Evolutionary conservation across 1,284 basidiomycete species (phyloP).

Genomic region (Tylopilus sp.): DNA sequence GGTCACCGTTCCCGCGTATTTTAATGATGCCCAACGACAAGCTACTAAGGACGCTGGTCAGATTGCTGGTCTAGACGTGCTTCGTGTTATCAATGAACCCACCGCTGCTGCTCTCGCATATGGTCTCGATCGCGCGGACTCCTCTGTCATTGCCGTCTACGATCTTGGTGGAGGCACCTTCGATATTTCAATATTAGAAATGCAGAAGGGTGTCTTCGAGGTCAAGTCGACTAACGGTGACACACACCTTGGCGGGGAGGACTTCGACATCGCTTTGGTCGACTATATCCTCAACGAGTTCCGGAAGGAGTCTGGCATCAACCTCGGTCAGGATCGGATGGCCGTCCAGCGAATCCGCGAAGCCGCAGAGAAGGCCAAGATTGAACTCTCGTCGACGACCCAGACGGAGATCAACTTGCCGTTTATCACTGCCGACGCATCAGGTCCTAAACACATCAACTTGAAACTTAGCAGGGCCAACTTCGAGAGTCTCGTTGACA

Average conservation of each 20-base stretch:
- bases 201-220: constrained; percentile 99
- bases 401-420: constrained; percentile 97
- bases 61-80: constrained; percentile 95
- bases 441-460: constrained; percentile 98
- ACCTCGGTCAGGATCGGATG: constrained; percentile 87
- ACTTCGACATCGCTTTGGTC: constrained; percentile 92
- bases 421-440: constrained; percentile 94
- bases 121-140: constrained; percentile 83
- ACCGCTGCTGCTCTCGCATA: constrained; percentile 98
- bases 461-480: constrained; percentile 83
- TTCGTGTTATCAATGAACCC: constrained; percentile 98
- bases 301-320: constrained; percentile 89
- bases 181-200: constrained; percentile 98
- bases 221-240: constrained; percentile 99
- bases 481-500: constrained; percentile 84
- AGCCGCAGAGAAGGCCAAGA: constrained; percentile 99
- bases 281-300: constrained; percentile 88
- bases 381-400: constrained; percentile 90
- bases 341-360: constrained; percentile 99
- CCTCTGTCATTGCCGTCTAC: constrained; percentile 92
- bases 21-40: constrained; percentile 99
- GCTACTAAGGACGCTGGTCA: constrained; percentile 98
- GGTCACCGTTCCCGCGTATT: constrained; percentile 96
- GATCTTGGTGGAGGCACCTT: constrained; percentile 95
- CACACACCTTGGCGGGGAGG: constrained; percentile 98